phyloP scores from a whole-genome alignment of 2,329 filamentous ascomycete species.

The Aspergillus carbonarius region DNA sequence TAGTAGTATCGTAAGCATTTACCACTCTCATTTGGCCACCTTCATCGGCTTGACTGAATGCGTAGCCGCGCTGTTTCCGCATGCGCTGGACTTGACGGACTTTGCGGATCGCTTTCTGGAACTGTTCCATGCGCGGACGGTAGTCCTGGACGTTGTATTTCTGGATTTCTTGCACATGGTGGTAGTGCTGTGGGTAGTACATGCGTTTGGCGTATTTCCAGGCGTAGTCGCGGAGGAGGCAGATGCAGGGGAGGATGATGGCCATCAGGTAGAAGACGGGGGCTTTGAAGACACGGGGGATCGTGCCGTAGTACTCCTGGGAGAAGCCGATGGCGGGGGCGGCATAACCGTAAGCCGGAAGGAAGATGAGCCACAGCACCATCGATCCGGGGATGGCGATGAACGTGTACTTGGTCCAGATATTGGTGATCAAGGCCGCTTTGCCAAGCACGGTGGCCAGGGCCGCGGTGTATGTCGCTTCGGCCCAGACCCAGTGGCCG shows the following conservation, averaged over 20 bases:
- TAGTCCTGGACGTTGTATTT: slow-evolving; percentile 99
- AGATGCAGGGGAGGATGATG: slow-evolving; percentile 75
- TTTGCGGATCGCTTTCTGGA: slow-evolving; percentile 98
- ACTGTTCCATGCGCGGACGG: slow-evolving; percentile 97
- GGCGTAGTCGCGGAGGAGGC: slow-evolving; percentile 81
- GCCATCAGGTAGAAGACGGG: slow-evolving; percentile 90
- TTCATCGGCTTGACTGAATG: slow-evolving; percentile 96
- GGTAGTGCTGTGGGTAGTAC: slow-evolving; percentile 94
- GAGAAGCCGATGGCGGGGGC: slow-evolving; percentile 81
- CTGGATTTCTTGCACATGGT: slow-evolving; percentile 98
- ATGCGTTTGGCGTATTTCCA: slow-evolving; percentile 99
- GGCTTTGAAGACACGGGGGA: slow-evolving; percentile 75
- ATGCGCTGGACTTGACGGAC: slow-evolving; percentile 97
- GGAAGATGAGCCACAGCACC: slow-evolving; percentile 84
- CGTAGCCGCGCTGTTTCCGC: slow-evolving; percentile 98
- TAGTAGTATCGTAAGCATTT: slow-evolving; percentile 96
- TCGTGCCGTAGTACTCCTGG: slow-evolving; percentile 78
- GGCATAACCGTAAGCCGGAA: slow-evolving; percentile 82
- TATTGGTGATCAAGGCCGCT: slow-evolving; percentile 89
- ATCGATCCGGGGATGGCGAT: slow-evolving; percentile 93
- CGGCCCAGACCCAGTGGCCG: slow-evolving; percentile 98
- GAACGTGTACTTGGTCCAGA: slow-evolving; percentile 98
- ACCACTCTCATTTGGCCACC: slow-evolving; percentile 84
- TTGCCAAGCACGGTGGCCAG: slow-evolving; percentile 92
- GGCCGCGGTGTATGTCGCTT: slow-evolving; percentile 90